phyloP scores from a whole-genome alignment of 129 eudicot species.

The Lonicera japonica region DNA sequence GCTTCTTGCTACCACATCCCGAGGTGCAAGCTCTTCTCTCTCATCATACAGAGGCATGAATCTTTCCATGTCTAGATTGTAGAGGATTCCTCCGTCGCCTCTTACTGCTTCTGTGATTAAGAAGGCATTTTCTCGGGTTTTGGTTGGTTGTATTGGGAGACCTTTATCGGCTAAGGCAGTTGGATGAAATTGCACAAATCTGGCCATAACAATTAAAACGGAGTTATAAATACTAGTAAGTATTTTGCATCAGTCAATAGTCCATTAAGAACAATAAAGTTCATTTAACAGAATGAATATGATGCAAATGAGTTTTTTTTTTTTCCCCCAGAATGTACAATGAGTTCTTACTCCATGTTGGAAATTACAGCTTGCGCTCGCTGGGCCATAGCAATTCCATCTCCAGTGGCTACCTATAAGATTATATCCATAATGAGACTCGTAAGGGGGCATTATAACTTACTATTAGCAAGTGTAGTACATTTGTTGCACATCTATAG shows the following conservation, averaged over 20 bases:
- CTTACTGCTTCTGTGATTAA: slow-evolving; percentile 94
- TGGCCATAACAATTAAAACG: slow-evolving; percentile 20
- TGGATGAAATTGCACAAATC: slow-evolving; percentile 99
- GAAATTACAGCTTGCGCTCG: slow-evolving; percentile 96
- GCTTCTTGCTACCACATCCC: slow-evolving; percentile 95
- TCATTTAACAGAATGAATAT: background rate
- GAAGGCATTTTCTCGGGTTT: slow-evolving; percentile 74
- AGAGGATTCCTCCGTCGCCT: slow-evolving; percentile 92
- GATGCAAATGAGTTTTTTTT: background rate
- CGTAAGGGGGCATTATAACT: background rate
- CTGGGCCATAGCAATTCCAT: slow-evolving; percentile 98
- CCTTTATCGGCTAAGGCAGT: slow-evolving; percentile 96
- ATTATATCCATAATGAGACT: slow-evolving; percentile 2
- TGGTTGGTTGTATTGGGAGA: slow-evolving; percentile 55
- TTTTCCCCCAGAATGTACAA: background rate
- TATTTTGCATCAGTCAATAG: too few relatives aligned
- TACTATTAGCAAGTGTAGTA: background rate
- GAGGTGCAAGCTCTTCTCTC: slow-evolving; percentile 95
- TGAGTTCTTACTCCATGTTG: slow-evolving; percentile 83
- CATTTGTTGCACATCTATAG: background rate
- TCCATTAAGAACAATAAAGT: too few relatives aligned
- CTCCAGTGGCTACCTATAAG: slow-evolving; percentile 92
- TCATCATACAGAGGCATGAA: slow-evolving; percentile 91
- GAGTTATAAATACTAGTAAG: too few relatives aligned
- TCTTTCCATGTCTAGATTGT: slow-evolving; percentile 72